These are phyloP conservation scores for Microstegium vimineum DNA, from an alignment of 176 grass and related monocot species.

Conservation along the genomic window DNA sequence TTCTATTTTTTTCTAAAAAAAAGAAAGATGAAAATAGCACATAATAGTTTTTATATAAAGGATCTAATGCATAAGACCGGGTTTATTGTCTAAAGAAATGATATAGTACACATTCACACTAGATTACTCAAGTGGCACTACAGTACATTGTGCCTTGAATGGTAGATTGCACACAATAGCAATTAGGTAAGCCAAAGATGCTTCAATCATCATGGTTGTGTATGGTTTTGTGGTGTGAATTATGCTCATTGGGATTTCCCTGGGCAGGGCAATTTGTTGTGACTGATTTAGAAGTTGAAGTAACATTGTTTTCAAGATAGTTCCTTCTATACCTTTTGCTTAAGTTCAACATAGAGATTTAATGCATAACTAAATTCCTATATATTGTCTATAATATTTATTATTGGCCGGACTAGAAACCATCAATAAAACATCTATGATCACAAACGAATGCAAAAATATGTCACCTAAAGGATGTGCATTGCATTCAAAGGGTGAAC, in stretches of 20 bases:
- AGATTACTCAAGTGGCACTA: constrained; percentile 20
- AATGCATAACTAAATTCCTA: background rate
- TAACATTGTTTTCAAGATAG: background rate
- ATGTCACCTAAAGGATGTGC: background rate
- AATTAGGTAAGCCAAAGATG: background rate
- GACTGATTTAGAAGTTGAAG: background rate
- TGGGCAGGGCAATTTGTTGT: background rate
- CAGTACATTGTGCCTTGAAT: background rate
- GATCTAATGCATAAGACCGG: background rate
- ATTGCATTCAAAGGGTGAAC: background rate
- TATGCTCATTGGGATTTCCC: constrained; percentile 8
- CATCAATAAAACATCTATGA: background rate
- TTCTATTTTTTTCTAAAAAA: too few relatives aligned
- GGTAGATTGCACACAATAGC: background rate
- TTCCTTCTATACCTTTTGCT: background rate
- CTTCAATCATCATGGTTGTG: background rate
- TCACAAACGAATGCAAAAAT: background rate
- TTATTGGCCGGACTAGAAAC: background rate
- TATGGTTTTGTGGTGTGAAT: background rate
- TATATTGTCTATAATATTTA: background rate
- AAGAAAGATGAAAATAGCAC: background rate
- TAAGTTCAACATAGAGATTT: background rate
- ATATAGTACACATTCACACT: background rate
- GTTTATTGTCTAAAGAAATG: background rate
- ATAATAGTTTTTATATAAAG: background rate